Conservation (phyloP, 352 stramenopile genomes). For the Phytophthora vignae region DNA sequence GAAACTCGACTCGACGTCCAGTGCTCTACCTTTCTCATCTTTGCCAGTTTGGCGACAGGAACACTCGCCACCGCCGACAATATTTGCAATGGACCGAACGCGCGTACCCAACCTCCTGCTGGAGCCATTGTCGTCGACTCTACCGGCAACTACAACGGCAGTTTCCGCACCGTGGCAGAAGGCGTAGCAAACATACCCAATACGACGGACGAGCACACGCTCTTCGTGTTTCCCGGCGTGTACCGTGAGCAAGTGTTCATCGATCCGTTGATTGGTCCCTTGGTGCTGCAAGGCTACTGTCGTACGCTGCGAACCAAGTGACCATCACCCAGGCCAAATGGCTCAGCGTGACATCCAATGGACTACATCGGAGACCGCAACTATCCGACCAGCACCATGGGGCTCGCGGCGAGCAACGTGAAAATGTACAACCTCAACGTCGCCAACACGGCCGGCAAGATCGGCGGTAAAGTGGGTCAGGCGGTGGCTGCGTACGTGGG, state of each 20-base stretch:
- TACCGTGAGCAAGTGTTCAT: conserved; percentile 16
- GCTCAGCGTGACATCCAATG: conserved; percentile 2
- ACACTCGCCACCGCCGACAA: no score
- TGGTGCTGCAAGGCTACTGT: conserved; percentile 15
- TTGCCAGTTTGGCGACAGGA: no score
- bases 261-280: neutral
- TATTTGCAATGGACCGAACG: conserved; percentile 4
- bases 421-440: conserved; percentile 3
- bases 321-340: conserved; percentile 23
- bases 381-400: conserved; percentile 11
- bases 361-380: conserved; percentile 1
- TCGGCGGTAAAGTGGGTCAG: neutral
- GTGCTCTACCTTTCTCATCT: no score
- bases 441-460: neutral
- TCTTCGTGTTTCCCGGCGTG: conserved; percentile 20
- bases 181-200: conserved; percentile 11
- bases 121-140: conserved; percentile 20
- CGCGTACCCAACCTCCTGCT: conserved; percentile 2
- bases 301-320: conserved; percentile 19
- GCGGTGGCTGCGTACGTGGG: conserved; percentile 2
- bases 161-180: conserved; percentile 6
- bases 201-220: neutral
- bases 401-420: conserved; percentile 6
- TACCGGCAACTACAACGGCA: conserved; percentile 4
- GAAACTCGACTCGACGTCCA: no score